These are phyloP conservation scores for Lolium perenne DNA, from an alignment of 176 grass and related monocot species.

Conservation along the genomic window DNA sequence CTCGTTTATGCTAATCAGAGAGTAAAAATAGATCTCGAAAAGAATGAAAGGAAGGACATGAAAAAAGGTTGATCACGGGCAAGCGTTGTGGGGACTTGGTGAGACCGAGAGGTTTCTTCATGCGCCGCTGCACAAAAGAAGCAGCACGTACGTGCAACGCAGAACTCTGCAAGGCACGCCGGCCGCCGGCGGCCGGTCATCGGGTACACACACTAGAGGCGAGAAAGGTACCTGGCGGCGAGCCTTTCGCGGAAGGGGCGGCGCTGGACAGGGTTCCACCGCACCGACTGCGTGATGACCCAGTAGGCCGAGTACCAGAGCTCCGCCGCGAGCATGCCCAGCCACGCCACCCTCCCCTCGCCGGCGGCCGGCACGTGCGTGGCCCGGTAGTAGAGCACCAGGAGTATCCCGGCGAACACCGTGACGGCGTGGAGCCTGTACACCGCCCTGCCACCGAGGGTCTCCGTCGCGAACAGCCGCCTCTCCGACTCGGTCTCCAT, in stretches of 20 bases:
- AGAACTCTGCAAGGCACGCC: too few relatives aligned
- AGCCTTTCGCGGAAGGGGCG: slow-evolving; percentile 60
- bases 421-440: slow-evolving; percentile 56
- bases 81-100: background rate
- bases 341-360: slow-evolving; percentile 52
- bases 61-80: background rate
- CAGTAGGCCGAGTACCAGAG: slow-evolving; percentile 80
- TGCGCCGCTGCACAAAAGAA: too few relatives aligned
- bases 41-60: background rate
- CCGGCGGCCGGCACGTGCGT: slow-evolving; percentile 51
- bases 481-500: slow-evolving; percentile 27
- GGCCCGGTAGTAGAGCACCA: slow-evolving; percentile 64
- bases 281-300: slow-evolving; percentile 69
- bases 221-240: slow-evolving; percentile 5
- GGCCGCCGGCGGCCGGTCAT: too few relatives aligned
- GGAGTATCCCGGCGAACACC: slow-evolving; percentile 50
- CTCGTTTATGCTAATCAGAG: background rate
- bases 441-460: slow-evolving; percentile 36
- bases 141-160: too few relatives aligned
- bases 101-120: too few relatives aligned
- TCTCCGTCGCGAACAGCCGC: slow-evolving; percentile 63
- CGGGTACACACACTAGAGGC: too few relatives aligned
- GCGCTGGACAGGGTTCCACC: slow-evolving; percentile 64
- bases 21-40: background rate
- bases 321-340: slow-evolving; percentile 72